These are phyloP conservation scores for Trichosanthes cucumerina DNA, from an alignment of 306 rosid species.

Conservation along the genomic window DNA sequence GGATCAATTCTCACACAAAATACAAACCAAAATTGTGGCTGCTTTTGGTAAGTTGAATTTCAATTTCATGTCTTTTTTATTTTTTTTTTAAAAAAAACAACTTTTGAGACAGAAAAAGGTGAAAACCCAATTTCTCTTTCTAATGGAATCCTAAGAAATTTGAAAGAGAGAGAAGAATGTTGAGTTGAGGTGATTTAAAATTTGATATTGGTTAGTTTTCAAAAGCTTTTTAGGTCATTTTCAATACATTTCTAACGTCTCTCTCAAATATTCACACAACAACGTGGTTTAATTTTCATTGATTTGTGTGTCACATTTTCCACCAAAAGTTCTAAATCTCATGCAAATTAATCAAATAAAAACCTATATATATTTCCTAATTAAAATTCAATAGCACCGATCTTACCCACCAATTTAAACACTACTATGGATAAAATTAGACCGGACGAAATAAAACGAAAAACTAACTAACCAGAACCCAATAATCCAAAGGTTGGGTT, in stretches of 20 bases:
- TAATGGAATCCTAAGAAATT: not conserved
- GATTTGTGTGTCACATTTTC: not conserved
- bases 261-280: not conserved
- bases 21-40: not conserved
- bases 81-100: not conserved
- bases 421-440: no score
- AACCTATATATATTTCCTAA: not conserved
- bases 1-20: not conserved
- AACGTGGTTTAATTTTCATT: not conserved
- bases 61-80: not conserved
- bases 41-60: not conserved
- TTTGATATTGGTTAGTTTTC: not conserved
- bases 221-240: not conserved
- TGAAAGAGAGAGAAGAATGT: not conserved
- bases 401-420: no score
- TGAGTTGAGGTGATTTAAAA: not conserved
- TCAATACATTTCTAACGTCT: conserved; percentile 3
- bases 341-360: not conserved
- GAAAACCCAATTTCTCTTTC: not conserved
- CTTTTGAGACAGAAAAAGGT: not conserved
- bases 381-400: no score
- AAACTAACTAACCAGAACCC: no score
- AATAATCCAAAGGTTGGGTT: no score
- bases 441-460: no score
- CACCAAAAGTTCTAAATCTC: not conserved